Percentiles rank a stretch among this genome's conserved stretches.
These are phyloP conservation scores for Acanthamoeba healyi DNA, from an alignment of 208 protist species.

Conservation along the genomic window DNA sequence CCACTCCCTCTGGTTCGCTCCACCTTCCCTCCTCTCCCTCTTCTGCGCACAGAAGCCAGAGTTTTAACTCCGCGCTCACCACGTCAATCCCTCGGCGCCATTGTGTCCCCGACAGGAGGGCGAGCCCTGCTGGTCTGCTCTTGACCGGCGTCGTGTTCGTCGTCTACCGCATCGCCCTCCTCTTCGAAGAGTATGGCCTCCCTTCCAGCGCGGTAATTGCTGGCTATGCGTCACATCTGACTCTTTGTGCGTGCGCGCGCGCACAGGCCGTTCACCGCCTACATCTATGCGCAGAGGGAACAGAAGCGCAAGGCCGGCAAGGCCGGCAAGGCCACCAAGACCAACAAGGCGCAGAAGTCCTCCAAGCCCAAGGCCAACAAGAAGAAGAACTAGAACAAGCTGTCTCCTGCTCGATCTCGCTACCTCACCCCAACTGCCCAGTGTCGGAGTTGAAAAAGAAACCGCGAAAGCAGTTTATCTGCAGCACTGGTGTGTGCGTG, in stretches of 20 bases:
- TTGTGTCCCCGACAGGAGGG: constrained; percentile 47
- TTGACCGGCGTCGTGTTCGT: constrained; percentile 91
- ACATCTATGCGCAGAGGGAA: constrained; percentile 91
- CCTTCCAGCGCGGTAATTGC: too few relatives aligned
- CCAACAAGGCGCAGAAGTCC: not conserved
- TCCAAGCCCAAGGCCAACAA: constrained; percentile 46
- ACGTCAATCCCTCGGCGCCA: not conserved
- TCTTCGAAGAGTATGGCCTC: constrained; percentile 93
- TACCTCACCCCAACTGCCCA: too few relatives aligned
- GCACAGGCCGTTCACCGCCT: constrained; percentile 91
- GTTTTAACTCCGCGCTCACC: too few relatives aligned
- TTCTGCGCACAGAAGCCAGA: too few relatives aligned
- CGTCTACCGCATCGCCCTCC: constrained; percentile 92
- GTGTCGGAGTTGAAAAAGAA: too few relatives aligned
- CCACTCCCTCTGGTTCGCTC: constrained; percentile 88
- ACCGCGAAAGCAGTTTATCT: too few relatives aligned
- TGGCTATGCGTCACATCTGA: not conserved
- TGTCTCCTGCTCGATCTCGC: too few relatives aligned
- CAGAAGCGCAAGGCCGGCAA: constrained; percentile 57
- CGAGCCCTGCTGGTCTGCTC: constrained; percentile 89
- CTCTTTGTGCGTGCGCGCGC: too few relatives aligned
- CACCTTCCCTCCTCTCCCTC: constrained; percentile 65
- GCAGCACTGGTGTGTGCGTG: too few relatives aligned
- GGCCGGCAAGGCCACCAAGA: not conserved
- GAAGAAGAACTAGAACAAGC: constrained; percentile 36